Base-by-base conservation (phyloP, 2,329 filamentous ascomycete genomes). In the Amesomyces nigricolor region DNA sequence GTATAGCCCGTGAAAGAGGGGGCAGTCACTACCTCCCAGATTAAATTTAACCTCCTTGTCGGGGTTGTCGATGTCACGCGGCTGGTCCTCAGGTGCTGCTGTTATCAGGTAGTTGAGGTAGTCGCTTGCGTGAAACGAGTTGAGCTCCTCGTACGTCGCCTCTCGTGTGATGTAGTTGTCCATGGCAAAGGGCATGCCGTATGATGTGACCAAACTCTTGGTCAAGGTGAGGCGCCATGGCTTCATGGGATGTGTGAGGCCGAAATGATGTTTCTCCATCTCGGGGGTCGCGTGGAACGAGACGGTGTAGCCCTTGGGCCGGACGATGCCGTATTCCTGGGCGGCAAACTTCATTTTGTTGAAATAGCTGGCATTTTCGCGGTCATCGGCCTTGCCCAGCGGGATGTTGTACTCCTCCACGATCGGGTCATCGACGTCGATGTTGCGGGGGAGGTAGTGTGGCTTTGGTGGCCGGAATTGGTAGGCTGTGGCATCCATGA, bases 221-320 rank as follows among this genome's bases (percentile, higher is more conserved):
- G 94, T 95, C 53, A 99, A 80, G 14, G 91, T 96, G 61, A 99
- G 76, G 37, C 94, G 89, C 92, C 94, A 97, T 57, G 94, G 94
- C 71, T 99, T 99, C 94, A 99, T 99, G 17, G 94, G 94, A 75
- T 99, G 94, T 9, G 89, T 91, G 73, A 89, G 87, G 62, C 94
- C 94, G 70, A 99, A 99, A 71, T 99, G 94, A 72, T 97, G 92
- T 68, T 88, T 88, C 74, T 99, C 94, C 69, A 97, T 95, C 58
- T 89, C 85, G 1, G 91, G 89, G 66, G 96, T 96, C 73, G 91
- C 90, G 71, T 99, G 94, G 73, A 91, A 97, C 9, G 92, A 96
- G 46, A 99, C 92, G 32, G 81, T 91, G 73, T 95, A 91, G 63
- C 91, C 91, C 67, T 87, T 86, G 1, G 92, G 91, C 37, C 85